Base-by-base conservation (phyloP, 495 filamentous ascomycete genomes). In the Xylaria bambusicola region DNA sequence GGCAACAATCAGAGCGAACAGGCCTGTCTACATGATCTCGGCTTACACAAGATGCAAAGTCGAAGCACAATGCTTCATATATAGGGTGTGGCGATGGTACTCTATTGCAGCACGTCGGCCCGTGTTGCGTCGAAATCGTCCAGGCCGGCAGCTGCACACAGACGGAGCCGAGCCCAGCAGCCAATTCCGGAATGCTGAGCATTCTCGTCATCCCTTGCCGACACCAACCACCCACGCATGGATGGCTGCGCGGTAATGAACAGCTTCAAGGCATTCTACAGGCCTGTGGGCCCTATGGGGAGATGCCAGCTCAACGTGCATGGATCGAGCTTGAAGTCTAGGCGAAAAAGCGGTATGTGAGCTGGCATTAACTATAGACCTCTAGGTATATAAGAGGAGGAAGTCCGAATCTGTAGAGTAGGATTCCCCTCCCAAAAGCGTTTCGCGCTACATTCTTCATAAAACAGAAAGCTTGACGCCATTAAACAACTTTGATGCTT, bases 301-400 rank as follows among this genome's bases (percentile, higher is more conserved):
- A 67, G 68, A 61, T 70, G 71, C 68, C 71, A 73, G 66, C 71
- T 71, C 71, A 73, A 68, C 71, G 62, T 73, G 71, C 71, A 73
- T 73, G 66, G 61, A 62, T 62, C 64, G 63, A 65, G 62, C 65
- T 65, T 65, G 62, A 65, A 63, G 58, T 64, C 66, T 66, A 72
- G 58, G 63, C 62, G 58, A 72, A 71, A 64, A 68, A 66, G 69
- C 67, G 65, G 67, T 69, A 67, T 66, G 64, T 64, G 64, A 62
- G 60, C 36, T 58, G 41, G 60, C 53, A 55, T 33, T 46, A 46
- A 46, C 18, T 46, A 21, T 18, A 46, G 18, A 36, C 12, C 9
- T 31, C 44, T 33, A 67, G 58, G 62, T 60, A 62, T 48, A 59
- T 58, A 63, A 50, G 65, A 67, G 63, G 63, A 50, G 40, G 65